Percentiles rank a stretch among this genome's conserved stretches.
Evolutionary conservation across 225 moss, liverwort and hornwort species (phyloP).

Genomic region (Antitrichia curtipendula): DNA sequence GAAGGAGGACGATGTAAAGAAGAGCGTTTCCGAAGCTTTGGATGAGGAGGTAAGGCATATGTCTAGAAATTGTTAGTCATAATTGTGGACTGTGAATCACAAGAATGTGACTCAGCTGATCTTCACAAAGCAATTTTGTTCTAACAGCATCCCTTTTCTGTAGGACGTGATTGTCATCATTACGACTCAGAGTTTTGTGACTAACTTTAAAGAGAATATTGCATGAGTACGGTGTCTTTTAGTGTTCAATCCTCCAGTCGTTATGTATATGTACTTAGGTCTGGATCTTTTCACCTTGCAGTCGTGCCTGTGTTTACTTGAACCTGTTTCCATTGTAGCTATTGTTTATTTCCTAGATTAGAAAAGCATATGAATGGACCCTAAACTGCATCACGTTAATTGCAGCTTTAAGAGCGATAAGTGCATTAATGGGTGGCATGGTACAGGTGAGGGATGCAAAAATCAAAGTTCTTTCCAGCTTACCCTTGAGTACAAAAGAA

Average conservation of each 20-base stretch:
- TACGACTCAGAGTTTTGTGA: background rate
- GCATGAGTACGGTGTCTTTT: background rate
- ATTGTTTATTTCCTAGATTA: background rate
- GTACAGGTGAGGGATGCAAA: slow-evolving; percentile 87
- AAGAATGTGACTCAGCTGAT: background rate
- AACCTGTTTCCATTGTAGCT: background rate
- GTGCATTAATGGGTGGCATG: background rate
- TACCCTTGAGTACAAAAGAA: slow-evolving; percentile 53
- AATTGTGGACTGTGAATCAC: too few species aligned
- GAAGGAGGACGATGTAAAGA: slow-evolving; percentile 57
- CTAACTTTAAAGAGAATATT: background rate
- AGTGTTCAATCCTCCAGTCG: background rate
- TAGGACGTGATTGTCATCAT: background rate
- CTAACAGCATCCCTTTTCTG: background rate
- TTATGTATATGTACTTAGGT: background rate
- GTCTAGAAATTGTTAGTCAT: background rate
- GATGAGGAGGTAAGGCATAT: slow-evolving; percentile 60
- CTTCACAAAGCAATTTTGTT: background rate
- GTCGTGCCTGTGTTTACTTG: background rate
- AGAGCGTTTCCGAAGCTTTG: slow-evolving; percentile 40
- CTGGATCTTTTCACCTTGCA: background rate
- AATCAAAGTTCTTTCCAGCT: slow-evolving; percentile 65
- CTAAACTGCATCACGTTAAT: background rate
- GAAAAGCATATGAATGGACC: background rate
- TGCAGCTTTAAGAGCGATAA: background rate